A percentile compares a stretch with the other conserved stretches of the same genome.
phyloP scores from a whole-genome alignment of 2,329 filamentous ascomycete genomes.

The Hypoxylon sp. region DNA sequence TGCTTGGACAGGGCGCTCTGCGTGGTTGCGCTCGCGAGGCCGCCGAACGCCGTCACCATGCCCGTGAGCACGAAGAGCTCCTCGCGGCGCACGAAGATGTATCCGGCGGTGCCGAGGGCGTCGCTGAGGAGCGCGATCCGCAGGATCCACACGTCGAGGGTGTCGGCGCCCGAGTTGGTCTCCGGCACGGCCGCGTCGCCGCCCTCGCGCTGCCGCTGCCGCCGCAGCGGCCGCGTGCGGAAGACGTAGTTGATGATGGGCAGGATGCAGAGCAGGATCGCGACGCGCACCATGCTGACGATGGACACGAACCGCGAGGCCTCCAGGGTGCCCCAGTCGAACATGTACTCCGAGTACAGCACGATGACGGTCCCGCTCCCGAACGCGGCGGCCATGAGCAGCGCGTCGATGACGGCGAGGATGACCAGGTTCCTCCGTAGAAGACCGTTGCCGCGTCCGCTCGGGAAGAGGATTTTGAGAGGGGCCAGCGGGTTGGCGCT shows the following conservation, averaged over 20 bases:
- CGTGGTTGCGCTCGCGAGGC: constrained; percentile 83
- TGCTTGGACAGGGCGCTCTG: constrained; percentile 91
- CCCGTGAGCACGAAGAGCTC: constrained; percentile 75
- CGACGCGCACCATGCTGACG: constrained; percentile 78
- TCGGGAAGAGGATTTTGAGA: constrained; percentile 79
- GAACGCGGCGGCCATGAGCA: constrained; percentile 83
- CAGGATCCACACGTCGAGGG: constrained; percentile 79
- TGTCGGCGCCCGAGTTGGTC: constrained; percentile 74
- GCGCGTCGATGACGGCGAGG: constrained; percentile 80
- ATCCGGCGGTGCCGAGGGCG: constrained; percentile 77
- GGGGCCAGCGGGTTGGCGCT: constrained; percentile 76
- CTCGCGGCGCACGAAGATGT: constrained; percentile 69
- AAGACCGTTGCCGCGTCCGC: constrained; percentile 65
- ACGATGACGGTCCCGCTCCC: constrained; percentile 82
- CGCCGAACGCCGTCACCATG: constrained; percentile 77
- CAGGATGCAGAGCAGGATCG: constrained; percentile 76
- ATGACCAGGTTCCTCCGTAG: constrained; percentile 84
- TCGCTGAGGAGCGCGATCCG: constrained; percentile 80
- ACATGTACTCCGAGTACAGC: constrained; percentile 82
- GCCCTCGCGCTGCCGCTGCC: constrained; percentile 50
- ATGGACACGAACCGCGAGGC: constrained; percentile 81
- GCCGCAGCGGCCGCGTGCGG: constrained; percentile 62
- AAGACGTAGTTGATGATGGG: constrained; percentile 80
- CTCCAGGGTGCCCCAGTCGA: constrained; percentile 83
- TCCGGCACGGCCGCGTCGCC: constrained; percentile 51